Percentiles rank a stretch among this genome's conserved stretches.
phyloP scores from a whole-genome alignment of 1,284 basidiomycete genomes.

The Leccinum ponderosum region DNA sequence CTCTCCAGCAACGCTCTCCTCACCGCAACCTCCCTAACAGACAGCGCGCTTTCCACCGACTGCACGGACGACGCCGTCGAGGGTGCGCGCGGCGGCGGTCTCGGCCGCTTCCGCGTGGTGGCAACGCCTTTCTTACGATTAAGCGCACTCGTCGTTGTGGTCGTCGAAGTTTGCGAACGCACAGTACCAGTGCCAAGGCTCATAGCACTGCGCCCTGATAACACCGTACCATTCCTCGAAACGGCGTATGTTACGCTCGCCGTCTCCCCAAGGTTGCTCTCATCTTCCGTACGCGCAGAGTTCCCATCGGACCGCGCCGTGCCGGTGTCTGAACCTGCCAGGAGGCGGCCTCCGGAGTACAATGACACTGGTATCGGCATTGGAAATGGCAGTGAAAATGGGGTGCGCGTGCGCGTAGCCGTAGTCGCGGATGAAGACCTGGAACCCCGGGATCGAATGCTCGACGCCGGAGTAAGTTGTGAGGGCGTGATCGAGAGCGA shows the following conservation, averaged over 20 bases:
- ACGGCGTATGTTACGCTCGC: slow-evolving; percentile 1
- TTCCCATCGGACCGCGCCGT: neutral
- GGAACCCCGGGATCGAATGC: slow-evolving; percentile 3
- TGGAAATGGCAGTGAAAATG: neutral
- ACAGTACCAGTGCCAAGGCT: neutral
- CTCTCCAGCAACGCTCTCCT: slow-evolving; percentile 38
- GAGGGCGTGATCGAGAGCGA: slow-evolving; percentile 12
- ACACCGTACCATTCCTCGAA: slow-evolving; percentile 16
- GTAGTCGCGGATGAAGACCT: neutral
- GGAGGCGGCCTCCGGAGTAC: neutral
- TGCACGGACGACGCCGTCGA: slow-evolving; percentile 36
- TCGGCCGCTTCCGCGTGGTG: slow-evolving; percentile 27
- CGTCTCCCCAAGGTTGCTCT: neutral
- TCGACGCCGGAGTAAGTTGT: slow-evolving; percentile 9
- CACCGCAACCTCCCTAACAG: slow-evolving; percentile 38
- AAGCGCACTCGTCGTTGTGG: slow-evolving; percentile 16
- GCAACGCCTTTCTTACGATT: slow-evolving; percentile 22
- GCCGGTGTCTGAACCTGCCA: neutral
- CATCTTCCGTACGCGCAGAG: neutral
- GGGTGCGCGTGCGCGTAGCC: slow-evolving; percentile 1
- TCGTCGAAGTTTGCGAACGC: neutral
- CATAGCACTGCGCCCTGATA: slow-evolving; percentile 5
- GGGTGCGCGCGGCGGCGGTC: slow-evolving; percentile 20
- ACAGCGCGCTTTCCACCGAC: slow-evolving; percentile 31
- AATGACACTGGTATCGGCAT: neutral